Evolutionary conservation across 306 rosid genomes (phyloP).

Genomic region (Adenanthera pavonina): DNA sequence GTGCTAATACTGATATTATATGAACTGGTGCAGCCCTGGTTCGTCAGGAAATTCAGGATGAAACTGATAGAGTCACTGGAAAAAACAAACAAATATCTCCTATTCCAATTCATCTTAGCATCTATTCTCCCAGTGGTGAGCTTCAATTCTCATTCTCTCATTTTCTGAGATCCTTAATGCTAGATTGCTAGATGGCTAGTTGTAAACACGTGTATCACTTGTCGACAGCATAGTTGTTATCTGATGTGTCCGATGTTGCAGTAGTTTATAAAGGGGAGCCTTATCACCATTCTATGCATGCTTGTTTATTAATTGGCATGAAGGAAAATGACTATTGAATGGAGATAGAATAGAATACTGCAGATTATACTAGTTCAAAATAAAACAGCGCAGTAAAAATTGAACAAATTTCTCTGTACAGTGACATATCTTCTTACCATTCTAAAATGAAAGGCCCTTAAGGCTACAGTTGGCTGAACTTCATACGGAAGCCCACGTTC

Average conservation of each 20-base stretch:
- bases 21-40: conserved; percentile 62
- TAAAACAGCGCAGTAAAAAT: conserved; percentile 18
- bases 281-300: not conserved
- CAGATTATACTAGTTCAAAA: conserved; percentile 1
- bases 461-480: conserved; percentile 1
- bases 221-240: not conserved
- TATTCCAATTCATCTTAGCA: conserved; percentile 96
- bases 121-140: conserved; percentile 92
- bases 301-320: not conserved
- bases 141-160: conserved; percentile 8
- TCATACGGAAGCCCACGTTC: conserved; percentile 1
- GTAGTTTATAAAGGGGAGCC: not conserved
- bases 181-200: conserved; percentile 28
- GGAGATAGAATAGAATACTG: not conserved
- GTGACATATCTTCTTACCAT: conserved; percentile 17
- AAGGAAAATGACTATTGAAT: conserved; percentile 7
- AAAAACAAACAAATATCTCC: conserved; percentile 87
- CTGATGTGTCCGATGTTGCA: not conserved
- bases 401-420: not conserved
- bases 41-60: conserved; percentile 92
- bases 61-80: conserved; percentile 92
- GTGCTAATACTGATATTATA: conserved; percentile 23
- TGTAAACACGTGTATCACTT: conserved; percentile 8
- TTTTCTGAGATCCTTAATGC: not conserved
- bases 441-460: not conserved